These are phyloP conservation scores for Cystobasidium slooffiae DNA, from an alignment of 1,284 basidiomycete species.

Conservation along the genomic window DNA sequence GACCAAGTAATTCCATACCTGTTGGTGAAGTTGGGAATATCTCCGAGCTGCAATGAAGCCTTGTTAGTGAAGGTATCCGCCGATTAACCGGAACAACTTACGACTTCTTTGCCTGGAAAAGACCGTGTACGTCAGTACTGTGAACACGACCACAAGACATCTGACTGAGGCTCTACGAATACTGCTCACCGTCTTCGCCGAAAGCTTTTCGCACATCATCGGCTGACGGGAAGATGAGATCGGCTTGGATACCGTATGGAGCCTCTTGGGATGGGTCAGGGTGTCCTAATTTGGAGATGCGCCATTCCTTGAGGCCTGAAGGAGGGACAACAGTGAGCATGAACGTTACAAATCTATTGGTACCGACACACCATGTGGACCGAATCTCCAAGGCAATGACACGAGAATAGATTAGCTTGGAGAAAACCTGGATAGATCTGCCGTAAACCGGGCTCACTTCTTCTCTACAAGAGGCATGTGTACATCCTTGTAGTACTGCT, in stretches of 20 bases:
- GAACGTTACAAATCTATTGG: neutral
- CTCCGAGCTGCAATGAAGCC: conserved; percentile 3
- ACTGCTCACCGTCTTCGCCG: conserved; percentile 9
- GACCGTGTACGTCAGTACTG: too few species aligned
- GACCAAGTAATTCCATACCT: neutral
- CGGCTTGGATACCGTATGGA: conserved; percentile 23
- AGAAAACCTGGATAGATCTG: neutral
- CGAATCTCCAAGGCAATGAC: neutral
- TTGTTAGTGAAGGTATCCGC: too few species aligned
- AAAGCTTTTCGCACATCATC: conserved; percentile 9
- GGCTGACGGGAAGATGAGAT: conserved; percentile 10
- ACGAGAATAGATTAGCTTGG: neutral
- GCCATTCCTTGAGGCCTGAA: conserved; percentile 23
- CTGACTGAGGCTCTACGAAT: too few species aligned
- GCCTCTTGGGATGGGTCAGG: conserved; percentile 7
- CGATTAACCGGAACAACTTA: too few species aligned
- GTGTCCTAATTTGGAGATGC: conserved; percentile 10
- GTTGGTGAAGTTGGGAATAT: conserved; percentile 21
- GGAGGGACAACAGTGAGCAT: neutral
- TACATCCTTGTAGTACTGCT: conserved; percentile 20
- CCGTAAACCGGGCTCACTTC: conserved; percentile 9
- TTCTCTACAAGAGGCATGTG: conserved; percentile 29
- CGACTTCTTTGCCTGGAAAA: too few species aligned
- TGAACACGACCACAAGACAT: too few species aligned
- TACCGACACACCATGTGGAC: conserved; percentile 1